phyloP scores from a whole-genome alignment of 495 filamentous ascomycete species.

The Talaromyces proteolyticus region DNA sequence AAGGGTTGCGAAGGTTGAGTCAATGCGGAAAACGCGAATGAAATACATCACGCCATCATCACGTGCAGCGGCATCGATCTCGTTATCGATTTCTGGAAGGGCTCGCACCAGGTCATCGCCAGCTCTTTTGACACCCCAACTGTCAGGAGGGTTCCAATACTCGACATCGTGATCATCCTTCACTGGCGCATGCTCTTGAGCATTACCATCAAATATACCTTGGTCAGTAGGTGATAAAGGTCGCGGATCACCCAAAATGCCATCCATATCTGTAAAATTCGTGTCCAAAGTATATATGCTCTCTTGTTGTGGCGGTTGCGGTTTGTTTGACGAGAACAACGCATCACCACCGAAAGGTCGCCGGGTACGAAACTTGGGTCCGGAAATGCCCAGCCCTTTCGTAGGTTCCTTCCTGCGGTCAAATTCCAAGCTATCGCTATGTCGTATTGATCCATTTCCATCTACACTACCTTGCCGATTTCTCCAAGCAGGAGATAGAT shows the following conservation, averaged over 20 bases:
- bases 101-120: conserved; percentile 57
- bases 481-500: conserved; percentile 41
- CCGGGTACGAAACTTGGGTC: too few species aligned
- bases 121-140: conserved; percentile 77
- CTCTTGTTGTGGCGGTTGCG: conserved; percentile 16
- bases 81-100: conserved; percentile 55
- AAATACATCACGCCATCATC: conserved; percentile 67
- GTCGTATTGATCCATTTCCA: conserved; percentile 15
- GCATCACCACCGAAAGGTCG: too few species aligned
- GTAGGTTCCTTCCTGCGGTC: conserved; percentile 41
- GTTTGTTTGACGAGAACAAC: too few species aligned
- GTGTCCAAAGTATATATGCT: conserved; percentile 71
- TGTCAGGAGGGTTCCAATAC: conserved; percentile 86
- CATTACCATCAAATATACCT: conserved; percentile 46
- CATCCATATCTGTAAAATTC: conserved; percentile 76
- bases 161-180: conserved; percentile 24
- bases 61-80: conserved; percentile 8
- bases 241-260: conserved; percentile 65
- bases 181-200: conserved; percentile 34
- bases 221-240: conserved; percentile 23
- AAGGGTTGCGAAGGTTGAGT: conserved; percentile 89
- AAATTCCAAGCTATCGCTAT: conserved; percentile 27
- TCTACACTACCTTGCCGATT: conserved; percentile 40
- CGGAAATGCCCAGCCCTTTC: too few species aligned
- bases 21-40: conserved; percentile 91